Conservation (phyloP, 179 eudicot species). For the Corrigiola litoralis region DNA sequence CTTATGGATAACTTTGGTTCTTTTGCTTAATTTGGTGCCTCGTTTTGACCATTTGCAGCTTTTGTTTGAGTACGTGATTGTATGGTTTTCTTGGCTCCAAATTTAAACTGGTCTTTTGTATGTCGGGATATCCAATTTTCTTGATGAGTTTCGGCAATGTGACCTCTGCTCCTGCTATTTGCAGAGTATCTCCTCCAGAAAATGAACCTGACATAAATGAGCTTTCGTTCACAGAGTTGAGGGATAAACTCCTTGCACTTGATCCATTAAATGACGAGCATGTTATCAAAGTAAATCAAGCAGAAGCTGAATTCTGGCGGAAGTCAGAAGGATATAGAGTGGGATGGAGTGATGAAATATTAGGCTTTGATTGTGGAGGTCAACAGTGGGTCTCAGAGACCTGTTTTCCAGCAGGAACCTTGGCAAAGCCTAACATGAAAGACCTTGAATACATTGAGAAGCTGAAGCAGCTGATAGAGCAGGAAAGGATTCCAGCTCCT, state of each 20-base stretch:
- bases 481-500: slow-evolving; percentile 80
- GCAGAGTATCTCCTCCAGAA: slow-evolving; percentile 40
- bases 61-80: neutral
- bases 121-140: neutral
- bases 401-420: slow-evolving; percentile 90
- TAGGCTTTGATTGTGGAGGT: slow-evolving; percentile 99
- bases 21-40: neutral
- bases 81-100: neutral
- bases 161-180: slow-evolving; percentile 9
- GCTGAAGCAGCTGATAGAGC: slow-evolving; percentile 68
- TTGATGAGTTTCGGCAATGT: neutral
- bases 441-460: slow-evolving; percentile 82
- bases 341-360: slow-evolving; percentile 96
- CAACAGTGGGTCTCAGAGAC: slow-evolving; percentile 99
- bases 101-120: neutral
- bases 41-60: neutral
- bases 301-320: slow-evolving; percentile 93
- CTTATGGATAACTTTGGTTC: neutral
- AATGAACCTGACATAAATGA: slow-evolving; percentile 55
- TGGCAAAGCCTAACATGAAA: slow-evolving; percentile 84
- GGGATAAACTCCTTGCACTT: slow-evolving; percentile 81
- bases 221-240: slow-evolving; percentile 79
- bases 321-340: slow-evolving; percentile 94
- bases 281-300: slow-evolving; percentile 70
- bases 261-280: slow-evolving; percentile 86